Percentiles rank a stretch among this genome's conserved stretches.
Evolutionary conservation across 768 basidiomycete genomes (phyloP).

Genomic region (Mycena epipterygia): DNA sequence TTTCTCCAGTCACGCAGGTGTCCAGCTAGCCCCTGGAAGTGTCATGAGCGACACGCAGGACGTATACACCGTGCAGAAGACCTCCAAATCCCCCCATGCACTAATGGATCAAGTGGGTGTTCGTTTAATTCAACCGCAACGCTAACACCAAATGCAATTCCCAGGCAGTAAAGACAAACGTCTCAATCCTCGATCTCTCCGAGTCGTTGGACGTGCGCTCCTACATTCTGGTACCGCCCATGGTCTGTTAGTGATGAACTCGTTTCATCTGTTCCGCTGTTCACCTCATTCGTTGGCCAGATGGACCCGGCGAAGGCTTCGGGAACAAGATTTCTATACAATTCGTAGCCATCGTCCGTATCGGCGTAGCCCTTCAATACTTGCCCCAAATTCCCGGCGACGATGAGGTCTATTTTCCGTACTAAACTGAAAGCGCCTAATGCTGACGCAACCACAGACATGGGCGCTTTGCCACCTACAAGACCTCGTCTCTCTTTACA

Average conservation of each 20-base stretch:
- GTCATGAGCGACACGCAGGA: constrained; percentile 23
- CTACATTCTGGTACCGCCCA: constrained; percentile 29
- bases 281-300: not conserved
- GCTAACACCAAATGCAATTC: not conserved
- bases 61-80: constrained; percentile 10
- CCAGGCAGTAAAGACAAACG: constrained; percentile 20
- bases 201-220: constrained; percentile 24
- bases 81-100: constrained; percentile 3
- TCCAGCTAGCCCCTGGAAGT: not conserved
- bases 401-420: not conserved
- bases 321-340: constrained; percentile 33
- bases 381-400: constrained; percentile 10
- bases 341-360: constrained; percentile 22
- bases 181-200: constrained; percentile 18
- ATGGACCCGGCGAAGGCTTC: constrained; percentile 27
- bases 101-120: constrained; percentile 23
- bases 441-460: not conserved
- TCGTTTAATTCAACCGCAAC: not conserved
- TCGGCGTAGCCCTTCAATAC: constrained; percentile 17
- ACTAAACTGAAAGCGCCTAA: no score
- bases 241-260: constrained; percentile 23
- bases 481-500: constrained; percentile 2
- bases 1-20: constrained; percentile 25
- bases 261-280: not conserved
- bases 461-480: constrained; percentile 23